Conservation (phyloP, 2,329 filamentous ascomycete genomes). For the Laburnicola sp. region DNA sequence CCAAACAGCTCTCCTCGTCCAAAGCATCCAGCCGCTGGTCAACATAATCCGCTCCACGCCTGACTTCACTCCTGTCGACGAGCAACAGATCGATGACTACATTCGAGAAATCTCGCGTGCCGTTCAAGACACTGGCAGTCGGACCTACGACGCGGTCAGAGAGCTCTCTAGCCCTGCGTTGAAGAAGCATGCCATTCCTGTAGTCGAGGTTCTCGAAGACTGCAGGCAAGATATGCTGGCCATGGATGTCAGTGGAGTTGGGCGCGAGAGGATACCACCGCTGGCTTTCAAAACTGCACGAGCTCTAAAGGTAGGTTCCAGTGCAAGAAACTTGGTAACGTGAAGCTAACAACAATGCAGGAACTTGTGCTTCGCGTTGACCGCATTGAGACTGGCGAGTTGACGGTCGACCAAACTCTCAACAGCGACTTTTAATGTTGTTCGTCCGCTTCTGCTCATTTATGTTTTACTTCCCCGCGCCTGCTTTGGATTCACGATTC, state of each 20-base stretch:
- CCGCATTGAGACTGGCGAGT: conserved; percentile 45
- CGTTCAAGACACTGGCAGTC: conserved; percentile 69
- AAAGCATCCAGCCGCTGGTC: conserved; percentile 81
- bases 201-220: conserved; percentile 61
- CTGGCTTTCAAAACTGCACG: conserved; percentile 85
- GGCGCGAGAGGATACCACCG: conserved; percentile 69
- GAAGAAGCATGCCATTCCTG: conserved; percentile 54
- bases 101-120: conserved; percentile 71
- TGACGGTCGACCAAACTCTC: conserved; percentile 39
- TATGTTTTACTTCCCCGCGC: neutral
- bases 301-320: conserved; percentile 66
- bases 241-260: conserved; percentile 62
- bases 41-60: conserved; percentile 61
- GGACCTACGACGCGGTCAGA: conserved; percentile 59
- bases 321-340: neutral
- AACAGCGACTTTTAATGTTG: conserved; percentile 35
- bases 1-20: conserved; percentile 76
- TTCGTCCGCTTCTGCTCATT: neutral
- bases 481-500: neutral
- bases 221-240: conserved; percentile 69
- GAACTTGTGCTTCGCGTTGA: conserved; percentile 49
- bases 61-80: conserved; percentile 33
- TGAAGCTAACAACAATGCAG: conserved; percentile 29
- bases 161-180: conserved; percentile 56
- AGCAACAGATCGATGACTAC: conserved; percentile 63